Conservation (phyloP, 2,329 filamentous ascomycete species). For the Metarhizium brunneum region DNA sequence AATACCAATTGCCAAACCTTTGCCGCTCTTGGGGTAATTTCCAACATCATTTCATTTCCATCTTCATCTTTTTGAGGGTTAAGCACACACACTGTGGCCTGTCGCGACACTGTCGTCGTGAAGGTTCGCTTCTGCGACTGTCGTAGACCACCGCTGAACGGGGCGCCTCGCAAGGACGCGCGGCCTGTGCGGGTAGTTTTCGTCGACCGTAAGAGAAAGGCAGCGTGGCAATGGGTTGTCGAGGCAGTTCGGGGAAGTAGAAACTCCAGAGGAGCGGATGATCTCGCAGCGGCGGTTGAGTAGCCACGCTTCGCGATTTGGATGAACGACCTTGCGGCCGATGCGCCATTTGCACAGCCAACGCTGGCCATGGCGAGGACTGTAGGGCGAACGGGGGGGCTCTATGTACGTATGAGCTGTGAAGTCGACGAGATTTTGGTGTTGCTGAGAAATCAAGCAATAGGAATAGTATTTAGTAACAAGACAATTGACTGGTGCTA, state of each 20-base stretch:
- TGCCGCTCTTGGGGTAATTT: slow-evolving; percentile 75
- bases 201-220: not conserved
- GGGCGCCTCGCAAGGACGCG: not conserved
- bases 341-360: slow-evolving; percentile 28
- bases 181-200: not conserved
- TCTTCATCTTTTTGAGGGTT: slow-evolving; percentile 77
- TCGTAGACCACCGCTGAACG: not conserved
- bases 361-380: slow-evolving; percentile 17
- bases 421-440: slow-evolving; percentile 1
- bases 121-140: slow-evolving; percentile 21
- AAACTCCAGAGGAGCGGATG: slow-evolving; percentile 25
- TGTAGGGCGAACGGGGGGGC: not conserved
- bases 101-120: slow-evolving; percentile 23
- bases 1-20: slow-evolving; percentile 43
- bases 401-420: not conserved
- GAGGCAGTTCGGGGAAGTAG: slow-evolving; percentile 25
- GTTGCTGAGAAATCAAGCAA: slow-evolving; percentile 9
- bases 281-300: slow-evolving; percentile 14
- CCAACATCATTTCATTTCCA: slow-evolving; percentile 73
- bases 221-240: not conserved
- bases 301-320: slow-evolving; percentile 29
- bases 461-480: not conserved
- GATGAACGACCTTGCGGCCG: slow-evolving; percentile 30
- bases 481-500: too few species aligned
- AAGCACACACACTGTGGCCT: slow-evolving; percentile 40